Percentiles rank a stretch among this genome's conserved stretches.
phyloP scores from a whole-genome alignment of 2,329 filamentous ascomycete species.

The Colletotrichum tropicicola region DNA sequence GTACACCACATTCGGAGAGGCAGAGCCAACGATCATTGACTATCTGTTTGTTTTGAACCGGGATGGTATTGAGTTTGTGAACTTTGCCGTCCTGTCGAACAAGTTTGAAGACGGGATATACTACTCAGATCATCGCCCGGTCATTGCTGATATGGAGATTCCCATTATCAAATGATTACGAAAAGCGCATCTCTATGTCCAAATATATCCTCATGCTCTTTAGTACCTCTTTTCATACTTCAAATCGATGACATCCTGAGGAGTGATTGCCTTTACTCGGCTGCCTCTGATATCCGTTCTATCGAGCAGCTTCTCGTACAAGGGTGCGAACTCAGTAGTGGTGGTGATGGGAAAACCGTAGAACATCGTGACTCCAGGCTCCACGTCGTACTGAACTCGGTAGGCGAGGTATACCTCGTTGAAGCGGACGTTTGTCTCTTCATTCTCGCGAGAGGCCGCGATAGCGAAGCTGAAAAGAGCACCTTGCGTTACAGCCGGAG shows the following conservation, averaged over 20 bases:
- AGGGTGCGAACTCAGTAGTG: conserved; percentile 2
- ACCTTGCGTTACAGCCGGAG: conserved; percentile 44
- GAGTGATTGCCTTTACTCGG: not conserved
- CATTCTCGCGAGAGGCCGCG: conserved; percentile 39
- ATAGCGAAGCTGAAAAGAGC: conserved; percentile 44
- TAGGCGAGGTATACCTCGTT: conserved; percentile 47
- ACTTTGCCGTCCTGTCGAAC: conserved; percentile 70
- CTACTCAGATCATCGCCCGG: conserved; percentile 72
- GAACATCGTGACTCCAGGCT: not conserved
- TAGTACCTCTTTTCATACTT: not conserved
- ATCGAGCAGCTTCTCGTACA: conserved; percentile 11
- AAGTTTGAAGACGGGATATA: conserved; percentile 69
- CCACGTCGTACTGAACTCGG: conserved; percentile 38
- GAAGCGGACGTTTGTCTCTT: conserved; percentile 44
- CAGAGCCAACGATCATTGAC: conserved; percentile 63
- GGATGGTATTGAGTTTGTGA: conserved; percentile 50
- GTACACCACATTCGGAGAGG: conserved; percentile 70
- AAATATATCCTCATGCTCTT: too few relatives aligned
- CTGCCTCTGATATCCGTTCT: conserved; percentile 8
- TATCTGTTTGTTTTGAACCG: conserved; percentile 66
- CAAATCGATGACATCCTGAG: not conserved
- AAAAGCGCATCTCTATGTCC: not conserved
- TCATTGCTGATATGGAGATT: conserved; percentile 67
- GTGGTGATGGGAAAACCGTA: not conserved
- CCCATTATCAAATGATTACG: not conserved